These are phyloP conservation scores for Gracilaria caudata DNA, from an alignment of 23 red algal genomes.

Conservation along the genomic window DNA sequence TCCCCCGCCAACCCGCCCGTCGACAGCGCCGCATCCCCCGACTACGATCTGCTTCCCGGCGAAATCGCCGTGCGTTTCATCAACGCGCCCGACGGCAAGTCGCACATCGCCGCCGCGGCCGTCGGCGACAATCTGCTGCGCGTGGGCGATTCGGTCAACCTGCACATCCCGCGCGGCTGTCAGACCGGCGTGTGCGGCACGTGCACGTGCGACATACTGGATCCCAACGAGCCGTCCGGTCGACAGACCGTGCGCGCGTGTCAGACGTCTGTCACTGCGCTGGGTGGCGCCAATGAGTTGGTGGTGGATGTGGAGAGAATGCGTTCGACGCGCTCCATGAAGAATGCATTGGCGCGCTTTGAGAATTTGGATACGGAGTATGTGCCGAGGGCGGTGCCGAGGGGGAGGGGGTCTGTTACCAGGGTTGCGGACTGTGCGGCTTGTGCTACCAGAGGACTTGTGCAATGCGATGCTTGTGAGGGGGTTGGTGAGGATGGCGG, in stretches of 20 bases:
- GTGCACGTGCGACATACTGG: constrained; percentile 89
- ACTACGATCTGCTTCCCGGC: constrained; percentile 61
- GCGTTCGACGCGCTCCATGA: not conserved
- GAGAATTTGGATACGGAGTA: constrained; percentile 88
- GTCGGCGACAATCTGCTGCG: constrained; percentile 71
- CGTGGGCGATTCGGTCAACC: constrained; percentile 79
- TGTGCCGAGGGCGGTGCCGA: constrained; percentile 68
- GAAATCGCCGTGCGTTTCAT: constrained; percentile 95
- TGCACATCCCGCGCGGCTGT: constrained; percentile 91
- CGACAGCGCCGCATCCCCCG: too few species aligned
- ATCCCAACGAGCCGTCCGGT: constrained; percentile 36
- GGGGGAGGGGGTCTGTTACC: not conserved
- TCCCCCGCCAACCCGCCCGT: too few species aligned
- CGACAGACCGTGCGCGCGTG: constrained; percentile 88
- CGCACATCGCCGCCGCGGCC: constrained; percentile 66
- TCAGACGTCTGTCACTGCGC: constrained; percentile 58
- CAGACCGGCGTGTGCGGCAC: constrained; percentile 88
- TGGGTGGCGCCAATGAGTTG: constrained; percentile 58
- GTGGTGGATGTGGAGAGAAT: constrained; percentile 87
- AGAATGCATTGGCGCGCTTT: constrained; percentile 77
- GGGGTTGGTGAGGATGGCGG: constrained; percentile 49
- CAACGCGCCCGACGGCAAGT: constrained; percentile 81
- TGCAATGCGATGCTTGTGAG: constrained; percentile 38
- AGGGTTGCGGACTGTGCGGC: not conserved
- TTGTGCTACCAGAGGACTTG: not conserved